Conservation (phyloP, 306 rosid species). For the Spatholobus suberectus region DNA sequence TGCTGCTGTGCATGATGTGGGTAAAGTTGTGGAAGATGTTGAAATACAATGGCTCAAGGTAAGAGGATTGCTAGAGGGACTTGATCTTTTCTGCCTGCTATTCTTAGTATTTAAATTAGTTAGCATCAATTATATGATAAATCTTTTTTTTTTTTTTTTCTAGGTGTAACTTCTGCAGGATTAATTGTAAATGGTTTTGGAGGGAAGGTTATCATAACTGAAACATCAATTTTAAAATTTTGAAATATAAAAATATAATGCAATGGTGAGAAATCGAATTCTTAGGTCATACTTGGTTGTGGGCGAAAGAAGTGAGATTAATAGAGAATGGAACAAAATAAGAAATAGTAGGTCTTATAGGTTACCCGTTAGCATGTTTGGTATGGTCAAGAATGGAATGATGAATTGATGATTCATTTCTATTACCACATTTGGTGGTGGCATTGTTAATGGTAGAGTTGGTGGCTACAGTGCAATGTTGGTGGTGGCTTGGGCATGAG, state of each 20-base stretch:
- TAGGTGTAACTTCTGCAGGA: conserved; percentile 3
- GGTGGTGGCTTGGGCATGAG: background rate
- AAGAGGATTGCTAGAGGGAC: conserved; percentile 38
- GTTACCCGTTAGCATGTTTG: background rate
- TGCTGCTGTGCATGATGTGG: conserved; percentile 53
- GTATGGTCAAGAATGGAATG: background rate
- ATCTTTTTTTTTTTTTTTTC: background rate
- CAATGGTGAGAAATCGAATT: background rate
- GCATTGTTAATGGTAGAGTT: background rate
- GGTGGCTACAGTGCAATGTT: background rate
- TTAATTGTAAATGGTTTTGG: conserved; percentile 10
- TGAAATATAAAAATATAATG: background rate
- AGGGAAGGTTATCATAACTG: background rate
- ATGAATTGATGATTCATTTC: no score
- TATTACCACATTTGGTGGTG: background rate
- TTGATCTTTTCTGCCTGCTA: conserved; percentile 21
- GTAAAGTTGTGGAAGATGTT: conserved; percentile 69
- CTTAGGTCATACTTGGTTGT: background rate
- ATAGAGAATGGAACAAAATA: background rate
- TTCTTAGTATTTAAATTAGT: conserved; percentile 4
- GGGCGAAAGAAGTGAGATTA: background rate
- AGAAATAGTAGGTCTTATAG: background rate
- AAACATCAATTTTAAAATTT: background rate
- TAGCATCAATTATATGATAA: background rate
- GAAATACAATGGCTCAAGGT: conserved; percentile 78